A percentile compares a stretch with the other conserved stretches of the same genome.
phyloP scores from a whole-genome alignment of 306 rosid genomes.

The Oxytropis ochrocephala region DNA sequence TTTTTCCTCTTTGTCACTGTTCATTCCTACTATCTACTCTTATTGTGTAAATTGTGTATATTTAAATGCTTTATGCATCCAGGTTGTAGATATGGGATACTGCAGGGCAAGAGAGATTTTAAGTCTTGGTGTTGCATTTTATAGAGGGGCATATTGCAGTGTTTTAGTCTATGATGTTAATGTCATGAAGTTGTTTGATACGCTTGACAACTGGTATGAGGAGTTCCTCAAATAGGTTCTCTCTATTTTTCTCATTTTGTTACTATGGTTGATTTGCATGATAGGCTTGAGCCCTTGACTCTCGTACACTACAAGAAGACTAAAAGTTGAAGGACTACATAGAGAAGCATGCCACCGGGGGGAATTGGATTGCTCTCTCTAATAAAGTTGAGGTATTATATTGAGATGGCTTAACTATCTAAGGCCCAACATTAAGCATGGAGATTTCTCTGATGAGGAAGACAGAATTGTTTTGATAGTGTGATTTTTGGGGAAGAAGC shows the following conservation, averaged over 20 bases:
- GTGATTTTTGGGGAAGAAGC: no score
- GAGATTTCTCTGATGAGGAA: no score
- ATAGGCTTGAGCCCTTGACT: background rate
- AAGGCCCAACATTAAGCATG: no score
- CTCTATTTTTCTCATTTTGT: background rate
- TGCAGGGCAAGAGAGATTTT: conserved; percentile 94
- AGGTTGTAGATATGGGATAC: conserved; percentile 84
- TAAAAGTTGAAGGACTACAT: no score
- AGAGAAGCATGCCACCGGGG: no score
- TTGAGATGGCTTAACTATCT: no score
- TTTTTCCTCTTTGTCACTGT: no score
- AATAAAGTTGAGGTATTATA: no score
- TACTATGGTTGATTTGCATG: background rate
- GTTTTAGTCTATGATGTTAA: conserved; percentile 87
- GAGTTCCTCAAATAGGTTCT: conserved; percentile 92
- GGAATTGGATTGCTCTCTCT: no score
- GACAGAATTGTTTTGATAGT: no score
- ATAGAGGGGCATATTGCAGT: conserved; percentile 92
- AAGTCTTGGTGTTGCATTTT: conserved; percentile 95
- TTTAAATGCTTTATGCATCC: background rate
- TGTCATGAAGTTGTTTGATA: conserved; percentile 81
- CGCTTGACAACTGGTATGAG: conserved; percentile 90
- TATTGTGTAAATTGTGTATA: background rate
- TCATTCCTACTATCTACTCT: no score
- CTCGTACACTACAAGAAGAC: background rate